These are phyloP conservation scores for Penicillium cataractarum DNA, from an alignment of 495 filamentous ascomycete species.

Conservation along the genomic window DNA sequence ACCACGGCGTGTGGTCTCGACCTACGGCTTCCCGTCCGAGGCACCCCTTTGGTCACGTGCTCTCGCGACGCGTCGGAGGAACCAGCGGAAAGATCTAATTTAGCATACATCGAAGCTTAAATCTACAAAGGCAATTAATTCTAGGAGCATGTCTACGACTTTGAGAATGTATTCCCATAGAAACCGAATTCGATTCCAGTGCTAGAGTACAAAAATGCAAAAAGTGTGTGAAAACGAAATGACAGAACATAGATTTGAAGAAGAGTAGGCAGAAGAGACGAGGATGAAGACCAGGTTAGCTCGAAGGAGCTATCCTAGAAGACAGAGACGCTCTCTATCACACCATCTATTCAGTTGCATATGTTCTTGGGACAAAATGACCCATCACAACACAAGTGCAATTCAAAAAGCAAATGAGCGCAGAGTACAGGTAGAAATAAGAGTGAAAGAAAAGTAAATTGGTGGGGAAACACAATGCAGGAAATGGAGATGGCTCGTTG, in stretches of 20 bases:
- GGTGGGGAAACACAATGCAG: conserved; percentile 34
- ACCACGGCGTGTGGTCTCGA: not conserved
- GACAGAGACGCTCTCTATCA: not conserved
- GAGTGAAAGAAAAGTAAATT: conserved; percentile 20
- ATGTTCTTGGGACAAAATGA: conserved; percentile 2
- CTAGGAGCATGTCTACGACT: not conserved
- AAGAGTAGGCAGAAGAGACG: conserved; percentile 6
- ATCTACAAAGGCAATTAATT: not conserved
- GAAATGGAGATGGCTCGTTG: conserved; percentile 20
- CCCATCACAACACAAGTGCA: conserved; percentile 20
- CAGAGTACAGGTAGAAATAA: conserved; percentile 10
- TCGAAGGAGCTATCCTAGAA: not conserved
- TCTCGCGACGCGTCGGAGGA: conserved; percentile 15
- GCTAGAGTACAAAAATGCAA: conserved; percentile 26
- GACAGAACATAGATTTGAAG: not conserved
- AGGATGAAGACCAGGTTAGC: not conserved
- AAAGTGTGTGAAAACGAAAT: conserved; percentile 17
- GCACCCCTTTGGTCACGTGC: conserved; percentile 19
- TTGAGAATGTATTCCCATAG: not conserved
- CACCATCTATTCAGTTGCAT: not conserved
- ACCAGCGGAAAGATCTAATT: not conserved
- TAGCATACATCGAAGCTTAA: not conserved
- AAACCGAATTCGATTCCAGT: conserved; percentile 16
- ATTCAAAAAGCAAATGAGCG: conserved; percentile 15
- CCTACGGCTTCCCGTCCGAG: conserved; percentile 8